Evolutionary conservation across 306 rosid species (phyloP).

Genomic region (Sophora flavescens): DNA sequence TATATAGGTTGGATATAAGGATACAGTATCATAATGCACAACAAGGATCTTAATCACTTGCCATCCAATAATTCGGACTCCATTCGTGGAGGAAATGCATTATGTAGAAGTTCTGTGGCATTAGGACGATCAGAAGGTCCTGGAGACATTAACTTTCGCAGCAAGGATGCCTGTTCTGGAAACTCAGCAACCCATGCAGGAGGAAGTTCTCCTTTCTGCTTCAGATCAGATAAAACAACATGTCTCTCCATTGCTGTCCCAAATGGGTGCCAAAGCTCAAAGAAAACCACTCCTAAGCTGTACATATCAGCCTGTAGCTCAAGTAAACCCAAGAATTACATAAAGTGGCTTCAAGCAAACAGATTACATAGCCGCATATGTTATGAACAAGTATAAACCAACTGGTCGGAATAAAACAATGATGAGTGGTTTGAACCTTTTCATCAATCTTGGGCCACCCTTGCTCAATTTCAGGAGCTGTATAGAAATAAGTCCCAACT

Average conservation of each 20-base stretch:
- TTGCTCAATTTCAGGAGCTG: constrained; percentile 99
- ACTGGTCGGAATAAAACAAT: neutral
- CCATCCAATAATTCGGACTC: constrained; percentile 92
- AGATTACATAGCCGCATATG: constrained; percentile 31
- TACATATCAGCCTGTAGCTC: constrained; percentile 94
- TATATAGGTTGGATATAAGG: constrained; percentile 2
- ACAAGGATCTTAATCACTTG: constrained; percentile 57
- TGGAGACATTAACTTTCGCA: constrained; percentile 75
- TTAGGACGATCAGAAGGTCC: constrained; percentile 97
- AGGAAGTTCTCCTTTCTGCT: constrained; percentile 82
- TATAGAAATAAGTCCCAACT: constrained; percentile 95
- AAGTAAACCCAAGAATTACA: constrained; percentile 49
- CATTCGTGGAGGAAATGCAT: constrained; percentile 91
- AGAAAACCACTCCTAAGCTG: constrained; percentile 94
- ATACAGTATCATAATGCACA: constrained; percentile 38
- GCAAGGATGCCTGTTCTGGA: constrained; percentile 82
- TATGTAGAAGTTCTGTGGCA: constrained; percentile 77
- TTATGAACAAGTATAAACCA: constrained; percentile 32
- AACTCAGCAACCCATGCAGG: constrained; percentile 76
- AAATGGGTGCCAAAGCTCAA: constrained; percentile 99
- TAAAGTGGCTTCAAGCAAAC: constrained; percentile 37
- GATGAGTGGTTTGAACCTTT: constrained; percentile 63
- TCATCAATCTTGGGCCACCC: constrained; percentile 99
- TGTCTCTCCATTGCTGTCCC: constrained; percentile 93
- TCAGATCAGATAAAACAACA: constrained; percentile 81